Percentiles rank a stretch among this genome's conserved stretches.
Conservation (phyloP, 2,329 filamentous ascomycete species). For the Penicillium brasilianum region DNA sequence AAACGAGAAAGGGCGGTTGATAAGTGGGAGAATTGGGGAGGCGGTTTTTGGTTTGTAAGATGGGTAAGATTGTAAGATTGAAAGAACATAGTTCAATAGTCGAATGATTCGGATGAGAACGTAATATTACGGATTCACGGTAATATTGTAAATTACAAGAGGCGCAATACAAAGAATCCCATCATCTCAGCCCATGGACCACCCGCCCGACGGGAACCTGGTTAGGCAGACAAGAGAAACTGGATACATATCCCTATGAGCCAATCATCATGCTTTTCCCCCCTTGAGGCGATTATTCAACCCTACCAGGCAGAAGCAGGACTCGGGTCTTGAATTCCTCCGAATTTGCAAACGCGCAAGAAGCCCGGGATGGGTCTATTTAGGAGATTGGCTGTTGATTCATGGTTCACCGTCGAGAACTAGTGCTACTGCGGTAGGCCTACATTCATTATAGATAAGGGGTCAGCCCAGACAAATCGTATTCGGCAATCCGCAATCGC, state of each 20-base stretch:
- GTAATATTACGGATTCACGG: neutral
- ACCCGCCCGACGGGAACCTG: neutral
- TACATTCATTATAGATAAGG: too few species aligned
- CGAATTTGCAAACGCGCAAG: neutral
- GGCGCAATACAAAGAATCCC: too few species aligned
- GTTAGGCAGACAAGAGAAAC: neutral
- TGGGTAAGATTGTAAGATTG: constrained; percentile 1
- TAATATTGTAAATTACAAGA: neutral
- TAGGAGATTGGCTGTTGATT: too few species aligned
- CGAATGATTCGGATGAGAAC: neutral
- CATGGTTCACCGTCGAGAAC: too few species aligned
- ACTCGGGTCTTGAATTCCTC: neutral
- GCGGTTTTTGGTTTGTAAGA: neutral
- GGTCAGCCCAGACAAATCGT: too few species aligned
- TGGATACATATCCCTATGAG: neutral
- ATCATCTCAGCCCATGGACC: neutral
- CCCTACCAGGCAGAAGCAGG: neutral
- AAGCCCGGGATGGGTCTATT: too few species aligned
- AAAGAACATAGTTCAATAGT: neutral
- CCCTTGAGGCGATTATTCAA: neutral
- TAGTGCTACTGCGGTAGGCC: too few species aligned
- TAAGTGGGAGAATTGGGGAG: neutral
- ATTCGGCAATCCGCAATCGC: too few species aligned
- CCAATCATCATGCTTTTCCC: neutral
- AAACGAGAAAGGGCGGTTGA: neutral